Evolutionary conservation across 257 asterid genomes (phyloP).

Genomic region (Fraxinus quadrangulata): DNA sequence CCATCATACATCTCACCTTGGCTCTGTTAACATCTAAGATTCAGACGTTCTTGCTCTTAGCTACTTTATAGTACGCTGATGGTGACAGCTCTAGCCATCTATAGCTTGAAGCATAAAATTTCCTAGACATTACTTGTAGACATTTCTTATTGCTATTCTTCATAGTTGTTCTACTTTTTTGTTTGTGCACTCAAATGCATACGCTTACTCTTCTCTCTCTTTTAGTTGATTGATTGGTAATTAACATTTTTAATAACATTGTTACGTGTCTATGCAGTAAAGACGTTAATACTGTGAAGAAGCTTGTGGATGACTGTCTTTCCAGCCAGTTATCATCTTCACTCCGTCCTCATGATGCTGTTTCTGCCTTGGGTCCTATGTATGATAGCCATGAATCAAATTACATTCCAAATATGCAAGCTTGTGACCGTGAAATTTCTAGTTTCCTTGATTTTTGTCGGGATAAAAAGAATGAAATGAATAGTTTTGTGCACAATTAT

Average conservation of each 20-base stretch:
- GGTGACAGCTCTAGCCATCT: background rate
- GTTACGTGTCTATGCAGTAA: slow-evolving; percentile 62
- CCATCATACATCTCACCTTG: slow-evolving; percentile 15
- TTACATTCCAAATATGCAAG: slow-evolving; percentile 82
- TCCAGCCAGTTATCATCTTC: slow-evolving; percentile 74
- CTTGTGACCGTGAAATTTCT: slow-evolving; percentile 68
- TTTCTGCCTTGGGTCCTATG: slow-evolving; percentile 98
- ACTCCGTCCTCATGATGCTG: slow-evolving; percentile 98
- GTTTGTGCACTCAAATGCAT: background rate
- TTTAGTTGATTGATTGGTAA: slow-evolving; percentile 15
- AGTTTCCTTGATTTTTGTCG: slow-evolving; percentile 67
- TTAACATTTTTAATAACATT: slow-evolving; percentile 8
- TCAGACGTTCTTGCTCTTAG: background rate
- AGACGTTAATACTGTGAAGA: slow-evolving; percentile 89
- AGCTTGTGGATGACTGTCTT: slow-evolving; percentile 88
- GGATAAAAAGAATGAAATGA: slow-evolving; percentile 89
- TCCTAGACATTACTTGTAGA: too few species aligned
- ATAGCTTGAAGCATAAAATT: background rate
- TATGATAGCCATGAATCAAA: slow-evolving; percentile 80
- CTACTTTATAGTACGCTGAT: background rate
- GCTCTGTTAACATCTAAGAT: slow-evolving; percentile 8
- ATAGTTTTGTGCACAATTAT: slow-evolving; percentile 71
- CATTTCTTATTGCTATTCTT: background rate
- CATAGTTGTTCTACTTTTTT: slow-evolving; percentile 11
- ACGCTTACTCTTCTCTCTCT: background rate